Evolutionary conservation across 768 basidiomycete species (phyloP).

Genomic region (Lepiota subincarnata): DNA sequence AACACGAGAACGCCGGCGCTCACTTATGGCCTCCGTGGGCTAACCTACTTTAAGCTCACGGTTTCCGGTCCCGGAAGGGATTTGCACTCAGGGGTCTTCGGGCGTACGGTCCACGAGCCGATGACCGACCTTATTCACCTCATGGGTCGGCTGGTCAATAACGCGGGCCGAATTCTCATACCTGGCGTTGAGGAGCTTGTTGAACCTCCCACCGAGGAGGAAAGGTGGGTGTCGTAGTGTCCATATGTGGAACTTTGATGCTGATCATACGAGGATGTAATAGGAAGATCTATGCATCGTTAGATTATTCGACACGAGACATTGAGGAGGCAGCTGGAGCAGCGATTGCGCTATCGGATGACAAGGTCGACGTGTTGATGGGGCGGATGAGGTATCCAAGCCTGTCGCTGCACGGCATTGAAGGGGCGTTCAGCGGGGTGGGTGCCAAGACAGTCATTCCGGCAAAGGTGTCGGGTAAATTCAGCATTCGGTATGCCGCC

Average conservation of each 20-base stretch:
- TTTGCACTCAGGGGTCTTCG: constrained; percentile 87
- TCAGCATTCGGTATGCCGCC: constrained; percentile 80
- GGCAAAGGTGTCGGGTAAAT: constrained; percentile 84
- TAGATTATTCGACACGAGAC: constrained; percentile 72
- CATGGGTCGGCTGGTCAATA: constrained; percentile 81
- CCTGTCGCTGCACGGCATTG: constrained; percentile 91
- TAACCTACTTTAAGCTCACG: constrained; percentile 81
- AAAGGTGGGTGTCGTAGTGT: constrained; percentile 42
- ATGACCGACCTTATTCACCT: constrained; percentile 90
- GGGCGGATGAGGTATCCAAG: constrained; percentile 89
- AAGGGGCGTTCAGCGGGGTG: constrained; percentile 84
- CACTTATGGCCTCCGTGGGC: constrained; percentile 86
- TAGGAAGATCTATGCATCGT: constrained; percentile 65
- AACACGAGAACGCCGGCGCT: constrained; percentile 75
- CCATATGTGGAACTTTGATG: not conserved
- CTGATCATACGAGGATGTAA: not conserved
- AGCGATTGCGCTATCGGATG: constrained; percentile 64
- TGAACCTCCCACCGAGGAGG: constrained; percentile 63
- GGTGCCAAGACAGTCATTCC: constrained; percentile 95
- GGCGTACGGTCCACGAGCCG: constrained; percentile 79
- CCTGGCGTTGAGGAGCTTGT: constrained; percentile 90
- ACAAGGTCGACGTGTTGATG: constrained; percentile 83
- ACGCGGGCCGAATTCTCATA: constrained; percentile 77
- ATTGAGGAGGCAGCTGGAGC: constrained; percentile 76
- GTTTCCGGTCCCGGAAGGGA: constrained; percentile 83